These are phyloP conservation scores for Fusarium sp. DNA, from an alignment of 2,329 filamentous ascomycete species.

Conservation along the genomic window DNA sequence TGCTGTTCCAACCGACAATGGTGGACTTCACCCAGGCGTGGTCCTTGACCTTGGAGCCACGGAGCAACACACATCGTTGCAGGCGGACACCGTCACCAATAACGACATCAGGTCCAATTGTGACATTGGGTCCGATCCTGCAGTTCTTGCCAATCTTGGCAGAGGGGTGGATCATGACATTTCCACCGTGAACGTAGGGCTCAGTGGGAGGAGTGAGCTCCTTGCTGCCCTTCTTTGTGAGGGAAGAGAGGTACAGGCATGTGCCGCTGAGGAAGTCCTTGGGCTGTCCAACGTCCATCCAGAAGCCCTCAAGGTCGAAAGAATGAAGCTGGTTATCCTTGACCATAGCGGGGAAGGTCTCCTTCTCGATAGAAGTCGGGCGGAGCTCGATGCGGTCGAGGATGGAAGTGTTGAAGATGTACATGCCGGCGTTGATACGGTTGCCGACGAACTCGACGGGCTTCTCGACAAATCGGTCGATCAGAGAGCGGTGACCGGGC, in stretches of 20 bases:
- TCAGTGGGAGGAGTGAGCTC: conserved; percentile 78
- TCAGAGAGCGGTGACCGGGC: conserved; percentile 86
- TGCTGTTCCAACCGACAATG: conserved; percentile 98
- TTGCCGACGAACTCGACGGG: conserved; percentile 98
- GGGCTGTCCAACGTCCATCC: conserved; percentile 99
- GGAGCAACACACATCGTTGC: conserved; percentile 89
- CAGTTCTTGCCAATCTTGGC: conserved; percentile 99
- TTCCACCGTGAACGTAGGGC: conserved; percentile 88
- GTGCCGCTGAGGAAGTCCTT: conserved; percentile 98
- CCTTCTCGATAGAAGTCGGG: conserved; percentile 97
- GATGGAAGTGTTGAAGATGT: conserved; percentile 94
- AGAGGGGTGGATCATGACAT: conserved; percentile 92
- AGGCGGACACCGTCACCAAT: conserved; percentile 94
- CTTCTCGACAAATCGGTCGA: conserved; percentile 99
- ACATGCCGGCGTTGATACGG: conserved; percentile 98
- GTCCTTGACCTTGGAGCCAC: conserved; percentile 94
- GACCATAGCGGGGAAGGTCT: conserved; percentile 96
- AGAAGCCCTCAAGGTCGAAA: conserved; percentile 96
- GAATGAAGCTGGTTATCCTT: conserved; percentile 91
- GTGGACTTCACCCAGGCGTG: conserved; percentile 99
- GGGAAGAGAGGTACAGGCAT: conserved; percentile 92
- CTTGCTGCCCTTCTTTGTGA: conserved; percentile 90
- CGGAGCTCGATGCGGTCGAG: conserved; percentile 93
- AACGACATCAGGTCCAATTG: conserved; percentile 91
- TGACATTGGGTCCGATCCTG: conserved; percentile 96